phyloP scores from a whole-genome alignment of 768 basidiomycete species.

The Phanerochaete carnosa region DNA sequence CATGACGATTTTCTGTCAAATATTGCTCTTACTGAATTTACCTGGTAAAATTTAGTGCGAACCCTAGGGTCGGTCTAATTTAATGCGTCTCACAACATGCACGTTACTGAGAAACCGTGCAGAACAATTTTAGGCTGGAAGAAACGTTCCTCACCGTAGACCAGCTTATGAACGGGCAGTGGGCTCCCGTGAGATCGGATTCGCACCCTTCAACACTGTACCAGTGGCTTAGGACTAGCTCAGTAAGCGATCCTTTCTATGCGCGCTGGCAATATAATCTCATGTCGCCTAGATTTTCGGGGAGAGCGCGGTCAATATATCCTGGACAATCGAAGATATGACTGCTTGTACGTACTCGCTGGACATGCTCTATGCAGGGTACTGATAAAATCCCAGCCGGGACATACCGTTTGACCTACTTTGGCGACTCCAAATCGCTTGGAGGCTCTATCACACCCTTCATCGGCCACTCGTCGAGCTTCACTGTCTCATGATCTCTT shows the following conservation, averaged over 20 bases:
- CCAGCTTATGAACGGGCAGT: conserved; percentile 41
- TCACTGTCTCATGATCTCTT: conserved; percentile 38
- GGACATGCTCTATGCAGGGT: not conserved
- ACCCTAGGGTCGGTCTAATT: conserved; percentile 57
- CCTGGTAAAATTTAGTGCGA: conserved; percentile 46
- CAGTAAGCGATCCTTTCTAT: conserved; percentile 33
- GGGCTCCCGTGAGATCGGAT: conserved; percentile 63
- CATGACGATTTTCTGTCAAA: not conserved
- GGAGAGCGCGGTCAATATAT: conserved; percentile 61
- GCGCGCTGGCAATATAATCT: not conserved
- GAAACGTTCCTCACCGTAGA: conserved; percentile 72
- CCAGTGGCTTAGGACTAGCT: conserved; percentile 58
- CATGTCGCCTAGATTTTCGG: conserved; percentile 41
- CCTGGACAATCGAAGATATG: conserved; percentile 65
- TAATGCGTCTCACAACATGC: not conserved
- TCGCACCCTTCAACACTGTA: conserved; percentile 77
- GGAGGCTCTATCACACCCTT: conserved; percentile 63
- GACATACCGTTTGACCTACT: conserved; percentile 67
- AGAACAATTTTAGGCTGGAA: conserved; percentile 79
- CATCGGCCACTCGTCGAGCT: conserved; percentile 56
- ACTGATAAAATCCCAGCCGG: conserved; percentile 43
- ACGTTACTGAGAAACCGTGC: not conserved
- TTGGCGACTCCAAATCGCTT: conserved; percentile 72
- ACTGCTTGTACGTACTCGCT: conserved; percentile 46
- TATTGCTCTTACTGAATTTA: not conserved